These are phyloP conservation scores for Plenodomus lindquistii DNA, from an alignment of 2,329 filamentous ascomycete species.

Conservation along the genomic window DNA sequence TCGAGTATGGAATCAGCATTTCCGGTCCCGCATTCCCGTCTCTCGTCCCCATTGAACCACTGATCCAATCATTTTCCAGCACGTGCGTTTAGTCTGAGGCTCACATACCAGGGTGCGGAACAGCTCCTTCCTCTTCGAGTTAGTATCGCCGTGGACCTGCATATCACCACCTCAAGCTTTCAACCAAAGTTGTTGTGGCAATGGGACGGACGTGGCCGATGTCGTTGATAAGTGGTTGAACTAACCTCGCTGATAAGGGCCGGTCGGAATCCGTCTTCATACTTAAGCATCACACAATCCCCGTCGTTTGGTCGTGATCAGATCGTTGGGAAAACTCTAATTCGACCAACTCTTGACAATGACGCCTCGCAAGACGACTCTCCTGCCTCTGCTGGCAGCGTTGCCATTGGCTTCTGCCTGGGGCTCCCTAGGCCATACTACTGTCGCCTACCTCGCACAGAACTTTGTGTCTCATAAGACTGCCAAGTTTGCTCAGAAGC, in stretches of 20 bases:
- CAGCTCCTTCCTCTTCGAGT: constrained; percentile 30
- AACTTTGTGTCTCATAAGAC: constrained; percentile 51
- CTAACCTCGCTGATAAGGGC: constrained; percentile 1
- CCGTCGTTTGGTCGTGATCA: not conserved
- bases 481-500: constrained; percentile 48
- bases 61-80: constrained; percentile 4
- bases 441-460: constrained; percentile 59
- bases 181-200: constrained; percentile 18
- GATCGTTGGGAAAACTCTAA: not conserved
- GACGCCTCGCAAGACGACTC: constrained; percentile 23
- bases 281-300: not conserved
- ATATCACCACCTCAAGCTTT: constrained; percentile 12
- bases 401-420: constrained; percentile 47
- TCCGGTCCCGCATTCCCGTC: not conserved
- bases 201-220: constrained; percentile 37
- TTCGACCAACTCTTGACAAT: constrained; percentile 12
- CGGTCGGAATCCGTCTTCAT: not conserved
- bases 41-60: constrained; percentile 2
- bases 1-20: not conserved
- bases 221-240: constrained; percentile 13
- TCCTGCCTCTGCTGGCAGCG: constrained; percentile 30
- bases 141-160: constrained; percentile 27
- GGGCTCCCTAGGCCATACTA: constrained; percentile 59
- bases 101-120: not conserved
- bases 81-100: constrained; percentile 4